Percentiles rank a stretch among this genome's conserved stretches.
phyloP scores from a whole-genome alignment of 179 eudicot genomes.

The Silene noctiflora region DNA sequence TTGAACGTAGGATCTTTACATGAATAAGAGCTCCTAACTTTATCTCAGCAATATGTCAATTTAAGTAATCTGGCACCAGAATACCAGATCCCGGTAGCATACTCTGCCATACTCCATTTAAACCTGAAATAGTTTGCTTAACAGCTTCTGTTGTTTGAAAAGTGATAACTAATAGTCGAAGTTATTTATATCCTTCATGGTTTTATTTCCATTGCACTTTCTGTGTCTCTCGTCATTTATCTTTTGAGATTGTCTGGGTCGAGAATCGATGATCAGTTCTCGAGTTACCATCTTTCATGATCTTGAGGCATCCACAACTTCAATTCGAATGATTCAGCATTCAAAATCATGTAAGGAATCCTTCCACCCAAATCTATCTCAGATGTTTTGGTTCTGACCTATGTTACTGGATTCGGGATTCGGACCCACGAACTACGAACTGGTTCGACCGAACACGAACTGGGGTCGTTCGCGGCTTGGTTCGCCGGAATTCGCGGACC shows the following conservation, averaged over 20 bases:
- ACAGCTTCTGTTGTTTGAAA: not conserved
- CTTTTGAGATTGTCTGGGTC: not conserved
- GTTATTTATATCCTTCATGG: not conserved
- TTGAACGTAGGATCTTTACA: slow-evolving; percentile 2
- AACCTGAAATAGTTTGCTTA: not conserved
- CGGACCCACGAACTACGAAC: no score
- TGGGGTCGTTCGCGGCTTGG: no score
- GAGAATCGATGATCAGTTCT: not conserved
- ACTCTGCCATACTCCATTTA: not conserved
- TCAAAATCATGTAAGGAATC: not conserved
- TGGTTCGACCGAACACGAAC: no score
- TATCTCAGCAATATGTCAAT: not conserved
- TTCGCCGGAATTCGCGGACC: no score
- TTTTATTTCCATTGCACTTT: not conserved
- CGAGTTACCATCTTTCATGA: not conserved
- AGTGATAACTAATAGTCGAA: not conserved
- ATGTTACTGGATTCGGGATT: no score
- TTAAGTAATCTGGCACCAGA: not conserved
- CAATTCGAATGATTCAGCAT: not conserved
- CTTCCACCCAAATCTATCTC: not conserved
- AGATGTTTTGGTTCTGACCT: not conserved
- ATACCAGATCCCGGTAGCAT: not conserved
- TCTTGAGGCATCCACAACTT: not conserved
- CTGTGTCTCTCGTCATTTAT: not conserved
- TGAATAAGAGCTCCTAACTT: not conserved